Percentiles rank a stretch among this genome's conserved stretches.
These are phyloP conservation scores for Platanus orientalis DNA, from an alignment of 164 flowering plant genomes.

Conservation along the genomic window DNA sequence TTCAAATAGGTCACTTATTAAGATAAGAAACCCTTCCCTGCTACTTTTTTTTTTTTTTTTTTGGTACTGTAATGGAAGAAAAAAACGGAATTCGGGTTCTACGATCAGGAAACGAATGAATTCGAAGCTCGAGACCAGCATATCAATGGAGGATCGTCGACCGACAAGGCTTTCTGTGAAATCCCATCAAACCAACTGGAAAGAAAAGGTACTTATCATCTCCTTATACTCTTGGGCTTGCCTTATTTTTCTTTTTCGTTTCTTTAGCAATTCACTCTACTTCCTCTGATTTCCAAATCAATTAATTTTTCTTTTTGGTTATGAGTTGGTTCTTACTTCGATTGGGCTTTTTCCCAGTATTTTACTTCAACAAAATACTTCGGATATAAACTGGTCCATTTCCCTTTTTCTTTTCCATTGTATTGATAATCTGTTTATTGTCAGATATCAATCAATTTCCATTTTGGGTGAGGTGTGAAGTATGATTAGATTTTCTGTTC, in stretches of 20 bases:
- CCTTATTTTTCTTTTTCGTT: no score
- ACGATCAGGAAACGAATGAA: not conserved
- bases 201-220: slow-evolving; percentile 19
- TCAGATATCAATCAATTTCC: no score
- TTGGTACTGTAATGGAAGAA: not conserved
- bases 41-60: not conserved
- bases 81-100: not conserved
- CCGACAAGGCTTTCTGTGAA: slow-evolving; percentile 17
- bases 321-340: not conserved
- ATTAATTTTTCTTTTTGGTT: not conserved
- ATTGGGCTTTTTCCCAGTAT: not conserved
- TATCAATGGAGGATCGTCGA: slow-evolving; percentile 21
- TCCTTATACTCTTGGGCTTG: no score
- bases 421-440: not conserved
- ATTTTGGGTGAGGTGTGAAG: no score
- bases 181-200: slow-evolving; percentile 22
- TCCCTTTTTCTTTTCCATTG: not conserved
- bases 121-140: not conserved
- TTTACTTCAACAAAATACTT: no score
- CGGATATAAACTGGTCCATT: no score
- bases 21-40: no score
- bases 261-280: no score
- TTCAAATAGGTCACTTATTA: no score
- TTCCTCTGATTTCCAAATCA: not conserved
- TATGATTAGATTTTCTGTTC: no score